A percentile compares a stretch with the other conserved stretches of the same genome.
Evolutionary conservation across 371 early-diverging fungal genomes (phyloP).

Genomic region (Apophysomyces elegans): DNA sequence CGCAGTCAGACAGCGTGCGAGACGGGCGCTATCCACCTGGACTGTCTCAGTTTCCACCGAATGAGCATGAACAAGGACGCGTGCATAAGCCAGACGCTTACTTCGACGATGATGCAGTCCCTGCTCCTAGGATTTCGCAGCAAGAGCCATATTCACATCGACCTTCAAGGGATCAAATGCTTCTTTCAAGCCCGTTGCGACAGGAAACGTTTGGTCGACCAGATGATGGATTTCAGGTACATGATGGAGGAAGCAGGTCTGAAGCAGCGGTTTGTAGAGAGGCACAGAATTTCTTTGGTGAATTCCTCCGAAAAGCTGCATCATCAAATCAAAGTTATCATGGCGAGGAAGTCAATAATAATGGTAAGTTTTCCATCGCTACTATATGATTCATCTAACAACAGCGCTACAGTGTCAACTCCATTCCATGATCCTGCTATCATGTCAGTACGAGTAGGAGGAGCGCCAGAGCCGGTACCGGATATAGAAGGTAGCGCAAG

Average conservation of each 20-base stretch:
- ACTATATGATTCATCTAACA: neutral
- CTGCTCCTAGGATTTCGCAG: neutral
- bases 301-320: constrained; percentile 73
- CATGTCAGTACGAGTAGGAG: constrained; percentile 61
- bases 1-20: neutral
- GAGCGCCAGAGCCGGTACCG: constrained; percentile 15
- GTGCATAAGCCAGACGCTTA: constrained; percentile 3
- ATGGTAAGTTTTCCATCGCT: neutral
- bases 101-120: neutral
- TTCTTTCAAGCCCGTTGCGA: constrained; percentile 4
- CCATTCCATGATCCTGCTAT: constrained; percentile 75
- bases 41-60: neutral
- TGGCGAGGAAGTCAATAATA: constrained; percentile 19
- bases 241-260: neutral
- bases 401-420: constrained; percentile 13
- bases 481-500: neutral
- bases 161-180: constrained; percentile 3
- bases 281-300: constrained; percentile 71
- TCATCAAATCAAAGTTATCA: constrained; percentile 19
- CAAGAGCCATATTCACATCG: neutral
- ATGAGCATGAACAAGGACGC: neutral
- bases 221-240: neutral
- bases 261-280: constrained; percentile 44
- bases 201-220: neutral
- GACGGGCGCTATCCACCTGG: neutral